Conservation (phyloP, 2,329 filamentous ascomycete genomes). For the Pestalotiopsis sp. region DNA sequence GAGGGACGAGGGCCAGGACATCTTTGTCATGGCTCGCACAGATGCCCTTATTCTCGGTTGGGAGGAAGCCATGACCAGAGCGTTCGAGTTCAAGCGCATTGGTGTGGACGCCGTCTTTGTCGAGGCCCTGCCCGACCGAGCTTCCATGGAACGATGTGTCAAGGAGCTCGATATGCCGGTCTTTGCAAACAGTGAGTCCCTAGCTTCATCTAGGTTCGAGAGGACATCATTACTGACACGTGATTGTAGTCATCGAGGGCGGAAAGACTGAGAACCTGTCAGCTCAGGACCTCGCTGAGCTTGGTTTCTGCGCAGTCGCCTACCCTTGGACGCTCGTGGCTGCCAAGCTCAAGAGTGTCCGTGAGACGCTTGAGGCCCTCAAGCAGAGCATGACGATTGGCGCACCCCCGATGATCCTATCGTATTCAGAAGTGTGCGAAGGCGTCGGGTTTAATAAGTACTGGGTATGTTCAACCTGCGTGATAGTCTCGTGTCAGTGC, state of each 20-base stretch:
- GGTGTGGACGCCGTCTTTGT: constrained; percentile 1
- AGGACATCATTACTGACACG: no score
- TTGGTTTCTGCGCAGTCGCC: constrained; percentile 44
- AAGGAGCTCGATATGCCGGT: constrained; percentile 2
- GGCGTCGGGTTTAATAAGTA: constrained; percentile 49
- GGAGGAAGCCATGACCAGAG: constrained; percentile 46
- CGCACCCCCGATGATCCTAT: constrained; percentile 43
- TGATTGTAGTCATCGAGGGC: constrained; percentile 22
- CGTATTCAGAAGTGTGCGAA: constrained; percentile 46
- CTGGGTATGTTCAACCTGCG: constrained; percentile 25
- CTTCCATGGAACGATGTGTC: background rate
- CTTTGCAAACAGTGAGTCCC: constrained; percentile 1
- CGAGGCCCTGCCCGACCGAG: background rate
- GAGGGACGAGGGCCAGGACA: constrained; percentile 45
- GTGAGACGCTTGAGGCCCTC: constrained; percentile 38
- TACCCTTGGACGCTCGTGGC: constrained; percentile 49
- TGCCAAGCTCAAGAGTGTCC: constrained; percentile 42
- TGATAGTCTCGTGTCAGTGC: background rate
- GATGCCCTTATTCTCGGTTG: constrained; percentile 44
- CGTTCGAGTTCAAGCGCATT: constrained; percentile 37
- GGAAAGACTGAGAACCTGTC: constrained; percentile 38
- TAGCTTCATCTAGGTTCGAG: no score
- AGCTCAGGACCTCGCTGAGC: constrained; percentile 32
- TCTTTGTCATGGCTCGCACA: constrained; percentile 48
- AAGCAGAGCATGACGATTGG: constrained; percentile 45